Evolutionary conservation across 2,329 filamentous ascomycete species (phyloP).

Genomic region (Monilinia vaccinii-corymbosi): DNA sequence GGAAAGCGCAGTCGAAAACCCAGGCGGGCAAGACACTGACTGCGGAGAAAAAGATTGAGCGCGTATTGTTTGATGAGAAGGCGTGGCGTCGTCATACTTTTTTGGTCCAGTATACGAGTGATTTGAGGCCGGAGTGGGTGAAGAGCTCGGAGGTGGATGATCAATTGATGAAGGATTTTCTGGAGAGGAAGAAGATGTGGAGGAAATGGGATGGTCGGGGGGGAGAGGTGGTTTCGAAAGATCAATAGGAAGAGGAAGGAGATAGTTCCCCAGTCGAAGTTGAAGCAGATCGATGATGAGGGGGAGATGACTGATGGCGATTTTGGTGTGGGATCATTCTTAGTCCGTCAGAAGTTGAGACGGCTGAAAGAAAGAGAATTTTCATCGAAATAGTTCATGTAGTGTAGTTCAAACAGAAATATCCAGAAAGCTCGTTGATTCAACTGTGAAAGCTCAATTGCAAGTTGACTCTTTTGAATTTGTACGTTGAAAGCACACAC

Average conservation of each 20-base stretch:
- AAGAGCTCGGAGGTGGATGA: neutral
- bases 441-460: neutral
- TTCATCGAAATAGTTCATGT: neutral
- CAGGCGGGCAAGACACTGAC: neutral
- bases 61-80: neutral
- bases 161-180: accelerated
- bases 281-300: neutral
- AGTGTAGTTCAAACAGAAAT: neutral
- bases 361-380: neutral
- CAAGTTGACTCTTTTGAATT: neutral
- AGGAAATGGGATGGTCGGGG: neutral
- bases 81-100: neutral
- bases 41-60: neutral
- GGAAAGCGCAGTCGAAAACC: neutral
- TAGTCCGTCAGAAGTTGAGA: neutral
- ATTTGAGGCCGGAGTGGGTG: neutral
- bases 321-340: neutral
- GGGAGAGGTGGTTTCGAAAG: neutral
- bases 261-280: neutral
- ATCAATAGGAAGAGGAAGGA: too few species aligned
- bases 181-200: neutral
- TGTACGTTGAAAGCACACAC: neutral
- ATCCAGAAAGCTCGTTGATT: neutral
- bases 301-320: neutral
- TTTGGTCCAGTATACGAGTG: neutral